phyloP scores from a whole-genome alignment of 768 basidiomycete species.

The Suillus brevipes region DNA sequence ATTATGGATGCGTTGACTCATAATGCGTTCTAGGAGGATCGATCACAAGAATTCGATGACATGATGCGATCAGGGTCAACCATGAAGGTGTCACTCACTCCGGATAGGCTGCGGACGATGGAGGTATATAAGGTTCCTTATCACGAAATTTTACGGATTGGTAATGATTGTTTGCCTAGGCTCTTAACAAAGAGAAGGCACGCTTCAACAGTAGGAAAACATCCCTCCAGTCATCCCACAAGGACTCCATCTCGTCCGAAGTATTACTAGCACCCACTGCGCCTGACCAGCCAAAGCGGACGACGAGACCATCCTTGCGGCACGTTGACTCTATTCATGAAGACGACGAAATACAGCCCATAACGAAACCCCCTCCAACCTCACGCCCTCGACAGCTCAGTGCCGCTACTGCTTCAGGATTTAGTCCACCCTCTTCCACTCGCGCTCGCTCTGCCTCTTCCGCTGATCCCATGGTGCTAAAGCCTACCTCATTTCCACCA shows the following conservation, averaged over 20 bases:
- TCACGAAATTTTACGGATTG: constrained; percentile 17
- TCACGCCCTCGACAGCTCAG: constrained; percentile 49
- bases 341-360: constrained; percentile 49
- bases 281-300: constrained; percentile 26
- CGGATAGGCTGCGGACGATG: constrained; percentile 89
- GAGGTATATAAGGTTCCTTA: constrained; percentile 60
- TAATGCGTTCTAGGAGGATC: constrained; percentile 47
- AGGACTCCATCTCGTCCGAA: constrained; percentile 25
- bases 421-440: constrained; percentile 25
- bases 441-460: constrained; percentile 35
- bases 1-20: constrained; percentile 6
- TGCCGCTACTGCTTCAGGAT: constrained; percentile 41
- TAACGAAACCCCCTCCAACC: constrained; percentile 35
- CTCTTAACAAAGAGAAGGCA: constrained; percentile 74
- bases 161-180: constrained; percentile 37
- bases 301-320: constrained; percentile 42
- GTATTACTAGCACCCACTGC: constrained; percentile 14
- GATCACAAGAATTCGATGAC: constrained; percentile 86
- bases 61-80: constrained; percentile 87
- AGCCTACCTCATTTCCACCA: constrained; percentile 9
- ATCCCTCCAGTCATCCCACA: constrained; percentile 17
- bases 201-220: constrained; percentile 31
- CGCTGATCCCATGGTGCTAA: constrained; percentile 26
- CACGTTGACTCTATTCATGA: constrained; percentile 65
- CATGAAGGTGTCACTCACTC: constrained; percentile 94